Base-by-base conservation (phyloP, 371 early-diverging fungal genomes). In the Neoconidiobolus thromboides region DNA sequence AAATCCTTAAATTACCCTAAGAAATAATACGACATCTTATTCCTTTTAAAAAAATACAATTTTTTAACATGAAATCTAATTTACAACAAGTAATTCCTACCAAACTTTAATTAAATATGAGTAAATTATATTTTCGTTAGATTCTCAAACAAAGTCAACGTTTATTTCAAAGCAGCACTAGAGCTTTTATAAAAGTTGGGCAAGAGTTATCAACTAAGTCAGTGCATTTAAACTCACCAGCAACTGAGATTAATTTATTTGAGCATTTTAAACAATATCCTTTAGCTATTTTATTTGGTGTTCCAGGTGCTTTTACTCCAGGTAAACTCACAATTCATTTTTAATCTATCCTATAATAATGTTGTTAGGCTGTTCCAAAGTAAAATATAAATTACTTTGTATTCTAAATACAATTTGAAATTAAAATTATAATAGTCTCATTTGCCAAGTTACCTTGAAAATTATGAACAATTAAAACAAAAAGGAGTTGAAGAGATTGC, bases 281-380 rank as follows among this genome's bases (percentile, higher is more conserved):
- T 39, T 71, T 70, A 60, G 75, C 74, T 43, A 65, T 77, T 56
- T 68, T 79, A 10, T 69, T 79, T 60, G 76, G 74, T 26, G 76
- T 77, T 15, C 80, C 77, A 15, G 77, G 77, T 43, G 83, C 81
- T 1, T 83, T 83, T 49, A 81, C 81, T 1, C 81, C 81, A 47
- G 78, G 69, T 66, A 61, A 39, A 26, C 26, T 26, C 46, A 46
- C 6, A 46, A 9, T n/a, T 46, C n/a, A 9, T 9, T n/a, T 46
- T 6, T n/a, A 9, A 46, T 9, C n/a, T 46, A 9, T 46, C 9
- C 0, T 46, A 46, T 9, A 9, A 9, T 46, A 9, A 9, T 9
- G 6, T 46, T 26, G 6, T 40, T 62, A 68, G 68, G 78, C 0
- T 80, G 80, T 58, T 73, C 77, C 61, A 74, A 76, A 65, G 69